Base-by-base conservation (phyloP, 2,329 filamentous ascomycete species). In the Alternaria gansuensis region DNA sequence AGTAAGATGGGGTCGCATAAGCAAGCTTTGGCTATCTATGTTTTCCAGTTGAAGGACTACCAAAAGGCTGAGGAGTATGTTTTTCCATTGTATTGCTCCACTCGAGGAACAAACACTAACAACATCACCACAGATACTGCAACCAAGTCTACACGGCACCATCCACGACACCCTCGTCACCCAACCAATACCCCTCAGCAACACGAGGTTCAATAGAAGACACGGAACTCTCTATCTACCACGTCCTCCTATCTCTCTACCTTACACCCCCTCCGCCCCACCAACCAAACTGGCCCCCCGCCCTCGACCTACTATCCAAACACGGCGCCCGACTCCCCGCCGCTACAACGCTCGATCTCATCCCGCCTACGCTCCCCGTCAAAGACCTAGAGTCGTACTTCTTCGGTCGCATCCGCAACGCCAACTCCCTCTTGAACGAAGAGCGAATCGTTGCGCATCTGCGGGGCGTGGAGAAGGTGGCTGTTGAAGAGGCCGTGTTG, bases 1-100 rank as follows among this genome's bases (percentile, higher is more conserved):
- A 93, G 92, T 77, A 96, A 95, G 68, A 97, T 98, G 91, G 92
- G 92, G 6, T 90, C 94, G 69, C 93, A 99, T 79, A 93, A 92
- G 74, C 93, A 98, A 78, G 95, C 95, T 0, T 81, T 99, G n/a
- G 90, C 95, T 74, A 97, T 99, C 51, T 99, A 97, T 75, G 94
- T 98, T 28, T 99, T 97, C 80, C 95, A 94, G 76, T 86, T 99
- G 76, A 82, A 90, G 66, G 90, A 97, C 75, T 94, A 91, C 63
- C 82, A 81, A 11, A 98, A 97, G 78, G 95, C 95, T 31, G 95
- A 99, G 84, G 92, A 97, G 89, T 97, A 65, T 52, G 69, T 50
- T 10, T 37, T 9, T 5, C 13, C 11, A 23, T 5, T 1, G 11
- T 29, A 17, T 2, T 1, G 5, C 17, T 7, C 13, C 21, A 2